These are phyloP conservation scores for Pseudonectria buxi DNA, from an alignment of 2,329 filamentous ascomycete species.

Conservation along the genomic window DNA sequence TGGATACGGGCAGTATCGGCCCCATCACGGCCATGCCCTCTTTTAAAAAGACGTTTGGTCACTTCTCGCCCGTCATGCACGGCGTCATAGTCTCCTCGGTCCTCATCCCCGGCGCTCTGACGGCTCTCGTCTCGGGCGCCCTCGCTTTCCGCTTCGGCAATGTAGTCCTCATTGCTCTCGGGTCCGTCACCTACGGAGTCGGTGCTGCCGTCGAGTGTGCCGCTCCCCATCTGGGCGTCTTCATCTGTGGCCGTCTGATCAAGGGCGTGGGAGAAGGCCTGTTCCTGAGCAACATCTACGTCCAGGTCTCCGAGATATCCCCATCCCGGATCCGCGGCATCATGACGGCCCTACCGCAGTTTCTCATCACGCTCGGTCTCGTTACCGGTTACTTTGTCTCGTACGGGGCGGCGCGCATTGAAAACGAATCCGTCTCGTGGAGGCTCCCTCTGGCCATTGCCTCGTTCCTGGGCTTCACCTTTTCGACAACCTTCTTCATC, in stretches of 20 bases:
- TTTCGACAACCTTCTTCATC: slow-evolving; percentile 28
- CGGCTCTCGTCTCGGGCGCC: slow-evolving; percentile 51
- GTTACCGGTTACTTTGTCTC: slow-evolving; percentile 53
- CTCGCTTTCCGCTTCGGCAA: slow-evolving; percentile 49
- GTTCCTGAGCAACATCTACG: slow-evolving; percentile 44
- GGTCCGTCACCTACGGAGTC: slow-evolving; percentile 45
- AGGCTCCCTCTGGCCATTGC: slow-evolving; percentile 42
- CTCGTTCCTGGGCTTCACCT: slow-evolving; percentile 24
- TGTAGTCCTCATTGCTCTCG: slow-evolving; percentile 43
- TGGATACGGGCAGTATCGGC: slow-evolving; percentile 47
- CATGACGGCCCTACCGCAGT: slow-evolving; percentile 46
- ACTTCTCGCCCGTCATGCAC: slow-evolving; percentile 47
- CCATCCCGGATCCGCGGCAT: slow-evolving; percentile 44
- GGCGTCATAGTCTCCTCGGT: slow-evolving; percentile 55
- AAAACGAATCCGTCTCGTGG: slow-evolving; percentile 44
- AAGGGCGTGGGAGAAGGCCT: slow-evolving; percentile 53
- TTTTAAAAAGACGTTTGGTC: slow-evolving; percentile 44
- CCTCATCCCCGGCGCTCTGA: slow-evolving; percentile 51
- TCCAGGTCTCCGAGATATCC: slow-evolving; percentile 54
- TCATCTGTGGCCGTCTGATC: slow-evolving; percentile 48
- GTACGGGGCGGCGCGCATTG: slow-evolving; percentile 46
- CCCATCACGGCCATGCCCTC: slow-evolving; percentile 51
- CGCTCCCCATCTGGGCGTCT: slow-evolving; percentile 36
- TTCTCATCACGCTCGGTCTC: slow-evolving; percentile 45
- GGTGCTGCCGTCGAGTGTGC: slow-evolving; percentile 39